These are phyloP conservation scores for Myxozyma nipponensis DNA, from an alignment of 805 yeast species.

Conservation along the genomic window DNA sequence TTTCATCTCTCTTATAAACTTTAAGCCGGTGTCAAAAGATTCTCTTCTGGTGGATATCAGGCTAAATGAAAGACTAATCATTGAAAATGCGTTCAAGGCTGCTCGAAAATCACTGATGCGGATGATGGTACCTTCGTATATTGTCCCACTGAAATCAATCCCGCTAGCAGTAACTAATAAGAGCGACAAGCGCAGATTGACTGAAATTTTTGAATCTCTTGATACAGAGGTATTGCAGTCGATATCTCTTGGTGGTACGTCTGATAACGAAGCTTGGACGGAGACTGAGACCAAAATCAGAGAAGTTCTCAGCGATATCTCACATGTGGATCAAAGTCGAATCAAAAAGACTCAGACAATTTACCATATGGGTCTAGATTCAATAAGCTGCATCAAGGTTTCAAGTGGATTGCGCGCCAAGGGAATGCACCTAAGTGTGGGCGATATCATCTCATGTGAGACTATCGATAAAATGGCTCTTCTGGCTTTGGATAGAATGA, in stretches of 20 bases:
- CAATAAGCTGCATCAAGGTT: conserved; percentile 29
- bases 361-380: conserved; percentile 29
- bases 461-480: conserved; percentile 11
- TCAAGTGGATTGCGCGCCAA: conserved; percentile 13
- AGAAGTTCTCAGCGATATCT: conserved; percentile 5
- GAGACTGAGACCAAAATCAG: conserved; percentile 5
- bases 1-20: not conserved
- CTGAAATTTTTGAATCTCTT: not conserved
- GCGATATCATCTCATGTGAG: conserved; percentile 16
- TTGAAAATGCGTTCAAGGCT: not conserved
- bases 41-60: not conserved
- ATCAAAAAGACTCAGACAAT: conserved; percentile 13
- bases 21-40: not conserved
- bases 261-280: conserved; percentile 3
- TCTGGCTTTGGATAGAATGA: not conserved
- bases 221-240: not conserved
- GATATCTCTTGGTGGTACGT: not conserved
- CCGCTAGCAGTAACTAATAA: conserved; percentile 7
- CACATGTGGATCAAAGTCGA: conserved; percentile 4
- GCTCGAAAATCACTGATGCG: not conserved
- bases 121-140: conserved; percentile 8
- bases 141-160: conserved; percentile 6
- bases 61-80: not conserved
- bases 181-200: not conserved
- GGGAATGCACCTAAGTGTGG: conserved; percentile 18